Base-by-base conservation (phyloP, 2,329 filamentous ascomycete species). In the Colletotrichum sansevieriae region DNA sequence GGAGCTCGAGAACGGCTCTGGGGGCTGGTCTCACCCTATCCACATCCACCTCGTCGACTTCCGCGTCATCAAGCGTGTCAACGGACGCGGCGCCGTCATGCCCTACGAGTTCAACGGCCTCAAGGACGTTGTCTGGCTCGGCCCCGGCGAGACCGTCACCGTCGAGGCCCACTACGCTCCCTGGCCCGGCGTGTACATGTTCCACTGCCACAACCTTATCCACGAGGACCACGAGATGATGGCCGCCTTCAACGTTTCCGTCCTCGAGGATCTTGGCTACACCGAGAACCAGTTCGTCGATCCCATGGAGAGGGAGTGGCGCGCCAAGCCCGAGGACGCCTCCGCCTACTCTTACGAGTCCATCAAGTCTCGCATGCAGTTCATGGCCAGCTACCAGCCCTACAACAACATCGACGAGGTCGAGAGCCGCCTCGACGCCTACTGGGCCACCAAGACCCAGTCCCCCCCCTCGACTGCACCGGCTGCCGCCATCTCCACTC, bases 71-170 rank as follows among this genome's bases (percentile, higher is more conserved):
- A 80, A 78, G 12, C 81, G 86, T 18, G 81, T 82, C 12, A 76
- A 79, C 18, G 74, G 75, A 35, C 75, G 75, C 25, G 70, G 67
- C 2, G 37, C 43, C 8, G 79, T 87, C 3, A 71, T 79, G 55
- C 77, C 82, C 0, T 87, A 87, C 70, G 85, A 88, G 73, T 75
- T 79, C 8, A 78, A 78, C 7, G 84, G 82, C 0, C 78, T 86
- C 59, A 87, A 88, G 72, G 85, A 88, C 70, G 82, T 87, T 4
- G 84, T 87, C 4, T 83, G 83, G 77, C 76, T 88, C 1, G 82
- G 79, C 1, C 76, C 78, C 0, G 82, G 81, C 33, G 85, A 88
- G 72, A 80, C 76, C 1, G 81, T 83, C 12, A 79, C 77, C 3
- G 81, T 84, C 1, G 76, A 83, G 15, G 83, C 83, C 1, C 76